phyloP scores from a whole-genome alignment of 2,329 filamentous ascomycete species.

The Neonectria sp. region DNA sequence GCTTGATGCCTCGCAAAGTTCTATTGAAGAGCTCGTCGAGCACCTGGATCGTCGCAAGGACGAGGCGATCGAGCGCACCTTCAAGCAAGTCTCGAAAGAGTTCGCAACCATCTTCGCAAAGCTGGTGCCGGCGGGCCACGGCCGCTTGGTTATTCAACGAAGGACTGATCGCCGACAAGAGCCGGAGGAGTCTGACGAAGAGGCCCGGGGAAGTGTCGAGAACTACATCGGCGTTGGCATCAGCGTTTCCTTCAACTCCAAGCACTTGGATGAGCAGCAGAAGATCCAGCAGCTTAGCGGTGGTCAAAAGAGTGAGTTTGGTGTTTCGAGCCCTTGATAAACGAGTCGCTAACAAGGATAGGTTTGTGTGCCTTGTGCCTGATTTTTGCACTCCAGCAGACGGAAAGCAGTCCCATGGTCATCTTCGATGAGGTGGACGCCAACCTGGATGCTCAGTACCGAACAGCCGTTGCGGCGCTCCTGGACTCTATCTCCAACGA shows the following conservation, averaged over 20 bases:
- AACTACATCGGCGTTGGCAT: slow-evolving; percentile 98
- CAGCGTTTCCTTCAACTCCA: slow-evolving; percentile 98
- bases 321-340: not conserved
- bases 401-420: slow-evolving; percentile 97
- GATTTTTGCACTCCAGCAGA: slow-evolving; percentile 98
- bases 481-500: slow-evolving; percentile 82
- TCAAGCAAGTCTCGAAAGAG: slow-evolving; percentile 96
- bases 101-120: slow-evolving; percentile 95
- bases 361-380: slow-evolving; percentile 96
- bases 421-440: slow-evolving; percentile 99
- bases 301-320: slow-evolving; percentile 90
- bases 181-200: slow-evolving; percentile 74
- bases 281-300: slow-evolving; percentile 97
- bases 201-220: slow-evolving; percentile 82
- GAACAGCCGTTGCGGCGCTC: slow-evolving; percentile 93
- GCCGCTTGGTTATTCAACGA: slow-evolving; percentile 92
- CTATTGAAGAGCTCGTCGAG: slow-evolving; percentile 92
- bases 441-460: slow-evolving; percentile 97
- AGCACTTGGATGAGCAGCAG: slow-evolving; percentile 95
- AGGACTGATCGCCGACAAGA: slow-evolving; percentile 81
- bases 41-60: slow-evolving; percentile 97
- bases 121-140: slow-evolving; percentile 93
- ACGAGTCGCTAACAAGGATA: slow-evolving; percentile 51
- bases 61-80: slow-evolving; percentile 97
- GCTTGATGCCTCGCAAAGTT: slow-evolving; percentile 86